Evolutionary conservation across 768 basidiomycete genomes (phyloP), one percentile per base, ranked within the genome.

Genomic region (Galerina marginata): DNA sequence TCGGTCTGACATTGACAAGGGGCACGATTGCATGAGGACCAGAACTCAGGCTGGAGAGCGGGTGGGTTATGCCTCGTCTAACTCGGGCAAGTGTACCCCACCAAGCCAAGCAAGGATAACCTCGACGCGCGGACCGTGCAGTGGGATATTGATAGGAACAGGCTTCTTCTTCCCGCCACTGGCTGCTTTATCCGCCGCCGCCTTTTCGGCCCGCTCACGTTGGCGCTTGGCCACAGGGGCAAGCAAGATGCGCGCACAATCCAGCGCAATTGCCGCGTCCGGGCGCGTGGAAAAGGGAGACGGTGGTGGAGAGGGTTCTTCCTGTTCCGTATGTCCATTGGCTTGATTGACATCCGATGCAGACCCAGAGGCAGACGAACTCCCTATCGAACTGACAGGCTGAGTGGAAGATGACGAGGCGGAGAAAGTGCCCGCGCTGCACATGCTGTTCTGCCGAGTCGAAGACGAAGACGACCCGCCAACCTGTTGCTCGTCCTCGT

Each of bases 111-210:
- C 93, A 57, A 95, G 80, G 56, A 93, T 81, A 57, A 95, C 81
- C 74, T 95, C 93, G 47, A 95, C 93, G 6, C 92, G 83, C 38
- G 93, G 92, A 0, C 93, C 93, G 73, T 93, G 91, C 63, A 95
- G 75, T 9, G 92, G 91, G 58, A 95, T 92, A 69, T 87, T 91
- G 71, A 93, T 90, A 52, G 86, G 82, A 62, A 85, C 65, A 39
- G 84, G 77, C 72, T 86, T 89, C 77, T 86, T 86, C 76, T 81
- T 83, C 58, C 69, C 74, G 45, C 76, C 79, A 25, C 58, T 2
- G 6, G 74, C 72, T 20, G 71, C 76, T 70, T 80, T 86, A 58
- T 86, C 87, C 43, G 79, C 76, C 2, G 76, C 81, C 0, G 75
- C 75, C 70, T 81, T 83, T 59, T 84, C 85, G 1, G 78, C 82